These are phyloP conservation scores for Sclerotinia subarctica DNA, from an alignment of 2,329 filamentous ascomycete species.

Conservation along the genomic window DNA sequence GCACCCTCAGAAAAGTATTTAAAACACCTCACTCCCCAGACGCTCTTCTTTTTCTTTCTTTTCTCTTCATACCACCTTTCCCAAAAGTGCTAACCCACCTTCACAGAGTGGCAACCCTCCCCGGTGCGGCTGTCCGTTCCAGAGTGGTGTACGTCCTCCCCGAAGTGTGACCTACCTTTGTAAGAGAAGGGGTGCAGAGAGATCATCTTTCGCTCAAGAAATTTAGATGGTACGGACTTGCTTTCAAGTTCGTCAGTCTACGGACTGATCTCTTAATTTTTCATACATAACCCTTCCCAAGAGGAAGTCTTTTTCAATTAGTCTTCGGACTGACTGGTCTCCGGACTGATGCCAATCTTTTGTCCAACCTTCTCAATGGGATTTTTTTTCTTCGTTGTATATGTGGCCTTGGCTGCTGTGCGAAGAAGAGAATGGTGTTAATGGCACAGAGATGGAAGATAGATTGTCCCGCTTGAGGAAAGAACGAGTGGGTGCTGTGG, in stretches of 20 bases:
- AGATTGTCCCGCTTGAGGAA: background rate
- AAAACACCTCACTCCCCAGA: background rate
- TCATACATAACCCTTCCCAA: background rate
- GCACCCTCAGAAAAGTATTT: background rate
- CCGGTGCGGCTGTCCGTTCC: background rate
- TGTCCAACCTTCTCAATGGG: background rate
- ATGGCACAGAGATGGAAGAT: too few species aligned
- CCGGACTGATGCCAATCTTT: too few species aligned
- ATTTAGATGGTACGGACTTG: background rate
- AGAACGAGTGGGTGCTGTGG: background rate
- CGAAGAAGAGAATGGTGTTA: background rate
- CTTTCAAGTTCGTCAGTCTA: background rate
- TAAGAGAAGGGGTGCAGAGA: background rate
- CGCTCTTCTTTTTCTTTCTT: background rate
- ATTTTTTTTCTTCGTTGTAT: background rate
- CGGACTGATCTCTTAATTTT: slow-evolving; percentile 1
- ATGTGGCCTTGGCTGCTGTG: background rate
- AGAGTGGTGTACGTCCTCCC: background rate
- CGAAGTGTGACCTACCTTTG: background rate
- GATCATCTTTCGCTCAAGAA: background rate
- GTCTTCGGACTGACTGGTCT: background rate
- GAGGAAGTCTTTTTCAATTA: background rate
- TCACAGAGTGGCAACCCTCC: background rate
- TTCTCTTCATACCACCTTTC: background rate
- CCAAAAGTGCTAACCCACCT: too few species aligned